Base-by-base conservation (phyloP, 2,329 filamentous ascomycete species). In the Fusarium sterilihyphosum region DNA sequence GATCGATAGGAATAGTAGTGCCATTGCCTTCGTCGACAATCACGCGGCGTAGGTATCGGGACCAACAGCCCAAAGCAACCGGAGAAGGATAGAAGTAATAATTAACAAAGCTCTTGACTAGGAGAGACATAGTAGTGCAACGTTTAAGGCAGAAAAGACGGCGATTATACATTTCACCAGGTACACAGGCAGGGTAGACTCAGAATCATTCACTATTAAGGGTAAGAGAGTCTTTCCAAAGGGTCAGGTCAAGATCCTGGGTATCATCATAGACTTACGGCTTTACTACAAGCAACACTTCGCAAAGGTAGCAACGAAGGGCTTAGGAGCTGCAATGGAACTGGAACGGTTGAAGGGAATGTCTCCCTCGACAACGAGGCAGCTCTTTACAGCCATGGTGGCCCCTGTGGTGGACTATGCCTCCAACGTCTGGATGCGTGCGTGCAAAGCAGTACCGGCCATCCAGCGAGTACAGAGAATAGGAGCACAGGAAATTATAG, bases 371-470 rank as follows among this genome's bases (percentile, higher is more conserved):
- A 43, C 22, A 16, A 24, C 41, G 8, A 24, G 22, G 12, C 41
- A 16, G 11, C 22, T 24, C 3, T 43, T 43, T 16, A 16, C 41
- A 24, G 41, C 41, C 41, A 33, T 24, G 41, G 22, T 24, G 14
- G 22, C 11, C 2, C 41, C 41, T 8, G 41, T 43, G 12, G 57
- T 71, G 37, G 71, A 73, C 44, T 75, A 73, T 26, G 59, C 59
- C 37, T 73, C 67, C 24, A 71, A 43, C 18, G 70, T 71, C 16
- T 44, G 37, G 12, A 33, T 33, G 33, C 33, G 12, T 14, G 18
- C 54, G 13, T 61, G 61, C 57, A 49, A 56, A 11, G 35, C 31
- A 29, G 54, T 24, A 41, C 18, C 44, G 59, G 59, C 43, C 40
- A 16, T 75, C 35, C 16, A 37, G 6, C 35, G 35, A 17, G 16